Evolutionary conservation across 176 grass and related monocot species (phyloP), one percentile per base, ranked within the genome.

Genomic region (Phoenix dactylifera): DNA sequence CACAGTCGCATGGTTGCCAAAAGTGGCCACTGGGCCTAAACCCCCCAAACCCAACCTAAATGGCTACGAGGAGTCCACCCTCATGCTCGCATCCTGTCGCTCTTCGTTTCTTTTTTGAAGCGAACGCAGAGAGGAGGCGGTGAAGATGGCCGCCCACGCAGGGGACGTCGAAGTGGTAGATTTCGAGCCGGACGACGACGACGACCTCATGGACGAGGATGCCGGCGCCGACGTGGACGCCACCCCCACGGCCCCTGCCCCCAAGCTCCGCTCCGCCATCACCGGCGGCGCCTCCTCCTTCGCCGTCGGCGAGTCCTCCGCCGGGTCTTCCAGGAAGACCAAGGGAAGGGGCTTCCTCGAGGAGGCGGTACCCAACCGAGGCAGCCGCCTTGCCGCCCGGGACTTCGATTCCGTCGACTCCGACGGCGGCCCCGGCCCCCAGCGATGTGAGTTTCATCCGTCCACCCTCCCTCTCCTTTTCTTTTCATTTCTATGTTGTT

Each of bases 201-300:
- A 96, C 30, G 92, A 96, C 64, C 86, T 96, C 52, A 90, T 90
- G 86, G 92, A 96, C 75, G 92, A 90, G 77, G 86, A 96, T 2
- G 28, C 28, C 4, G 75, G 26, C 16, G 48, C 59, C 22, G 60
- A 48, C 7, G 76, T 44, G 52, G 51, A 51, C 51, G 84, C 77
- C 22, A 55, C 60, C 15, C 78, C 64, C 16, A 58, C 59, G 24
- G 85, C 62, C 1, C 71, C 74, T 6, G 28, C 28, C 28, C 28
- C 28, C 58, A 88, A 75, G 66, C 76, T 95, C 71, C 82, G 90
- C 14, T 95, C 90, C 65, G 69, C 90, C 74, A 79, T 89, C 73
- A 78, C 83, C 15, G 84, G 79, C 25, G 87, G 72, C 63, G 72
- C 15, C 18, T 16, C 62, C 26, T 58, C 82, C 28, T 30, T 30